Evolutionary conservation across 2,329 filamentous ascomycete species (phyloP), one percentile per base, ranked within the genome.

Genomic region (Colletotrichum sublineola): DNA sequence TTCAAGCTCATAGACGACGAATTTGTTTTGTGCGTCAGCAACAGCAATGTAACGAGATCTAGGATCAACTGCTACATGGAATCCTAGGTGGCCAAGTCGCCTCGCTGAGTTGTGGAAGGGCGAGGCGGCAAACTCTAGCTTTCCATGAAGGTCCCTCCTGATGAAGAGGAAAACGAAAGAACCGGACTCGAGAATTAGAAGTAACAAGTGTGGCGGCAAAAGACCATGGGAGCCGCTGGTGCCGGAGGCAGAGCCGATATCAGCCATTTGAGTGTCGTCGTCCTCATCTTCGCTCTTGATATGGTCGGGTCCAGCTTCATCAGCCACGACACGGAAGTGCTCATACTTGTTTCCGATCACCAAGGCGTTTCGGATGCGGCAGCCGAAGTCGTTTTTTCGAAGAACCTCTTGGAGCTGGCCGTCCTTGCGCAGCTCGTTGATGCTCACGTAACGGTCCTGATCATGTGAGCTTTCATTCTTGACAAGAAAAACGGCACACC

Each of bases 111-210:
- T 86, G 5, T 89, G 86, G 66, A 91, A 84, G 46, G 84, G 86
- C 44, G 87, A 89, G 42, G 89, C 85, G 12, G 89, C 84, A 76
- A 97, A 96, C 29, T 88, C 86, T 52, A 87, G 82, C 8, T 80
- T 79, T 7, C 86, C 86, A 71, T 85, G 75, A 0, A 77, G 76
- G 40, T 84, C 82, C 44, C 81, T 80, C 60, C 81, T 83, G 58
- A 94, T 86, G 80, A 92, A 96, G 33, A 98, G 82, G 76, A 98
- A 97, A 33, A 96, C 86, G 63, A 94, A 84, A 71, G 94, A 90
- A 48, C 91, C 91, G 20, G 89, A 90, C 74, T 93, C 91, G 11
- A 98, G 86, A 31, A 94, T 90, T 20, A 98, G 83, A 5, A 96
- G 87, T 20, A 98, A 84, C 33, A 95, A 84, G 78, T 98, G 94